Base-by-base conservation (phyloP, 2,329 filamentous ascomycete species). In the Cordyceps militaris region DNA sequence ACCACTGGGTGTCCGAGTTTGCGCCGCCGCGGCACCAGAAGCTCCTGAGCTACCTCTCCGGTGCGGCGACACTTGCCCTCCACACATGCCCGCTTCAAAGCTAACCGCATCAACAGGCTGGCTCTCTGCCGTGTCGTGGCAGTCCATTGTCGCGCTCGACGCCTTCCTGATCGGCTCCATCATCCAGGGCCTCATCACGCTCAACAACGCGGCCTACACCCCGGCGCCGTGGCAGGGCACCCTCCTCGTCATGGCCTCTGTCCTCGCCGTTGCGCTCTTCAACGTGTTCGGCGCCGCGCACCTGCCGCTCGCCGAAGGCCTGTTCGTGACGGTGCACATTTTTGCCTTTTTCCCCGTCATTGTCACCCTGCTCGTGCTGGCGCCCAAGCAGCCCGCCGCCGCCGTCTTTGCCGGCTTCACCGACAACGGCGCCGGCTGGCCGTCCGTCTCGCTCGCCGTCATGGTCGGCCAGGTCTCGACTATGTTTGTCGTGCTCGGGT, bases 1-100 rank as follows among this genome's bases (percentile, higher is more conserved):
- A 82, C 62, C 78, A 81, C 65, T 82, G 79, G 78, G 76, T 81
- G 0, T 78, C 74, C 1, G 73, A 77, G 53, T 76, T 82, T 60
- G 74, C 78, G 1, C 76, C 79, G 0, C 69, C 66, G 0, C 66
- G 68, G 42, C 71, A 74, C 54, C 79, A 83, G 61, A 80, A 78
- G 57, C 74, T 79, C 32, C 68, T 83, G 1, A 81, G 77, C 60
- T 85, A 84, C 63, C 65, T 79, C 11, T 66, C 65, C 66, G 50
- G 50, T 44, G 44, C 16, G 8, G 26, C 5, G 9, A 8, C 4
- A 1, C 26, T 57, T 19, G 51, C 44, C 6, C 2, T 38, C 34
- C 34, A 36, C 28, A 32, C 28, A 32, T 10, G 8, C 38, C 14
- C 4, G 19, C 26, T 11, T n/a, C 24, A 30, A 19, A n/a, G 16